Evolutionary conservation across 106 monocot genomes (phyloP).

Genomic region (Posidonia australis): DNA sequence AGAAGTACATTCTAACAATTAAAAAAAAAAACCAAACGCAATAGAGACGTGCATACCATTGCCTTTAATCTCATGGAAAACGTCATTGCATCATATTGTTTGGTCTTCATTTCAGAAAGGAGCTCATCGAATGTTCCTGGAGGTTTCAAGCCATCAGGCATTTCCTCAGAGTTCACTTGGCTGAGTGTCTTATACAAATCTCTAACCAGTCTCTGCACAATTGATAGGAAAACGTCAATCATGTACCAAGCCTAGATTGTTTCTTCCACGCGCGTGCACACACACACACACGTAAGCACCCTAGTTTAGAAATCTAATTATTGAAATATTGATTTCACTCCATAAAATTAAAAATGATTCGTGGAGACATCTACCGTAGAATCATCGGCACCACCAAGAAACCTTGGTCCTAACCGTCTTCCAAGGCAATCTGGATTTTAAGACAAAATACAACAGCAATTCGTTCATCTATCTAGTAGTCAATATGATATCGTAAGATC

Average conservation of each 20-base stretch:
- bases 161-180: slow-evolving; percentile 45
- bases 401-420: slow-evolving; percentile 31
- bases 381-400: slow-evolving; percentile 20
- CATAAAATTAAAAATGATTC: not conserved
- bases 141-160: slow-evolving; percentile 37
- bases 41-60: slow-evolving; percentile 30
- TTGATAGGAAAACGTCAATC: not conserved
- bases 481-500: no score
- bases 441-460: no score
- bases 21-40: no score
- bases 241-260: no score
- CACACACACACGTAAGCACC: no score
- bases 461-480: no score
- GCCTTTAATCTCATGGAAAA: slow-evolving; percentile 73
- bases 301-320: no score
- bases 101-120: slow-evolving; percentile 56
- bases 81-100: slow-evolving; percentile 63
- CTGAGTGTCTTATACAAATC: slow-evolving; percentile 64
- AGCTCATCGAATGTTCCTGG: slow-evolving; percentile 70
- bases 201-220: slow-evolving; percentile 55
- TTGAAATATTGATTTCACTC: not conserved
- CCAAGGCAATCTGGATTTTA: slow-evolving; percentile 29
- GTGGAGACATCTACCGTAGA: slow-evolving; percentile 18
- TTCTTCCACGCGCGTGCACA: no score
- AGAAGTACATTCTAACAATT: not conserved